Percentiles rank a stretch among this genome's conserved stretches.
These are phyloP conservation scores for Oehlia diaphana DNA, from an alignment of 192 early-diverging fungal species.

Conservation along the genomic window DNA sequence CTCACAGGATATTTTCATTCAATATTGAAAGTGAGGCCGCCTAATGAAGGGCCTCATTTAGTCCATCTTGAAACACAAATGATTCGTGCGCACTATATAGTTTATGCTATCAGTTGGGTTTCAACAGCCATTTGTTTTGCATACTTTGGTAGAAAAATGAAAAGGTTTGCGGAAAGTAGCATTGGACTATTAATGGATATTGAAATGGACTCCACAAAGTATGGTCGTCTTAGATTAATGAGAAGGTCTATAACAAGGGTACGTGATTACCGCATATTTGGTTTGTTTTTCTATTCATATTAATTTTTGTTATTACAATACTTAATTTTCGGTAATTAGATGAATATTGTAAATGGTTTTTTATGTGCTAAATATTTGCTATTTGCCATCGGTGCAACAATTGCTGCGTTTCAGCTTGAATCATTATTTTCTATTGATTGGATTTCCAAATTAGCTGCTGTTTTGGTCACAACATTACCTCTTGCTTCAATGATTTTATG, in stretches of 20 bases:
- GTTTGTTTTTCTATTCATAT: not conserved
- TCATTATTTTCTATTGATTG: not conserved
- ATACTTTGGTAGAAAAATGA: slow-evolving; percentile 10
- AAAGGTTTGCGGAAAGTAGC: not conserved
- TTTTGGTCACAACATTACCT: not conserved
- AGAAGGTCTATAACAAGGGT: slow-evolving; percentile 10
- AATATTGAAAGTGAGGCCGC: not conserved
- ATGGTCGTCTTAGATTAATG: not conserved
- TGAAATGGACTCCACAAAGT: not conserved
- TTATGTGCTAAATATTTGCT: not conserved
- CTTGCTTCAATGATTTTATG: slow-evolving; percentile 10
- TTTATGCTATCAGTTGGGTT: not conserved
- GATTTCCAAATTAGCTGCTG: not conserved
- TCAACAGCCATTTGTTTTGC: slow-evolving; percentile 1
- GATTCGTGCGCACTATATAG: not conserved
- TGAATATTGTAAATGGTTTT: slow-evolving; percentile 15
- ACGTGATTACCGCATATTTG: not conserved
- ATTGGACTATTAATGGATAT: not conserved
- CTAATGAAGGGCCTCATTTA: not conserved
- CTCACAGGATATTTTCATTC: slow-evolving; percentile 6
- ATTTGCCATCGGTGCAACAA: not conserved
- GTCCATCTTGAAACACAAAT: not conserved
- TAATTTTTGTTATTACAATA: not conserved
- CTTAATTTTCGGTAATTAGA: not conserved
- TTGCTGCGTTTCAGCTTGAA: not conserved